Percentiles rank a stretch among this genome's conserved stretches.
phyloP scores from a whole-genome alignment of 2,329 filamentous ascomycete species.

The Microcyclospora pomicola region DNA sequence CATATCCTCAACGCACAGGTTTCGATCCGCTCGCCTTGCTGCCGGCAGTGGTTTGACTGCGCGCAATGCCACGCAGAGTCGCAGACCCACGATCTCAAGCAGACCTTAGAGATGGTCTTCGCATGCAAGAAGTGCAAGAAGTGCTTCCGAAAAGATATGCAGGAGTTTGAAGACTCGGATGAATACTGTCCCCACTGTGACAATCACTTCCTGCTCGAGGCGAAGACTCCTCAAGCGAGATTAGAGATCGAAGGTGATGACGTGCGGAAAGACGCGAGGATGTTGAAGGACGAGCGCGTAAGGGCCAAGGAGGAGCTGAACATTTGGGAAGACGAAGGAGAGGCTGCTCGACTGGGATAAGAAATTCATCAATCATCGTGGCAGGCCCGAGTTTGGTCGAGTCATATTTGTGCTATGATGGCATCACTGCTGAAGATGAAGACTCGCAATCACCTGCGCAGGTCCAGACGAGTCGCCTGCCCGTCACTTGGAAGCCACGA shows the following conservation, averaged over 20 bases:
- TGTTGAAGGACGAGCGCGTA: constrained; percentile 83
- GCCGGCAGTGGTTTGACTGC: constrained; percentile 98
- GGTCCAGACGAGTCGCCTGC: too few species aligned
- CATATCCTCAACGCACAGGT: constrained; percentile 98
- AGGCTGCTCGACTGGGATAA: constrained; percentile 21
- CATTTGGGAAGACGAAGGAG: constrained; percentile 22
- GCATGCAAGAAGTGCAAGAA: constrained; percentile 99
- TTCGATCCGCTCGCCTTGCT: constrained; percentile 87
- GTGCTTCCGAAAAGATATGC: constrained; percentile 85
- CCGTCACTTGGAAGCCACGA: too few species aligned
- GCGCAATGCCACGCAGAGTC: constrained; percentile 81
- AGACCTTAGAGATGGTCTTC: constrained; percentile 74
- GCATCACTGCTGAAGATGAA: too few species aligned
- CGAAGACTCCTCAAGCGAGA: constrained; percentile 65
- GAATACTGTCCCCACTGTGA: constrained; percentile 99
- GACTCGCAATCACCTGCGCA: too few species aligned
- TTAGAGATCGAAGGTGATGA: constrained; percentile 87
- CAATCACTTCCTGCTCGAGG: constrained; percentile 93
- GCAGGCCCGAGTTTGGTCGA: too few species aligned
- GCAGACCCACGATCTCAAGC: constrained; percentile 58
- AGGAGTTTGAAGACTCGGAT: constrained; percentile 89
- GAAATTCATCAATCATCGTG: too few species aligned
- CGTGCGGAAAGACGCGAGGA: constrained; percentile 65
- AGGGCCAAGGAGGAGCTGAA: constrained; percentile 25
- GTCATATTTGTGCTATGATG: too few species aligned